Base-by-base conservation (phyloP, 2,329 filamentous ascomycete species). In the Aspergillus arachidicola region DNA sequence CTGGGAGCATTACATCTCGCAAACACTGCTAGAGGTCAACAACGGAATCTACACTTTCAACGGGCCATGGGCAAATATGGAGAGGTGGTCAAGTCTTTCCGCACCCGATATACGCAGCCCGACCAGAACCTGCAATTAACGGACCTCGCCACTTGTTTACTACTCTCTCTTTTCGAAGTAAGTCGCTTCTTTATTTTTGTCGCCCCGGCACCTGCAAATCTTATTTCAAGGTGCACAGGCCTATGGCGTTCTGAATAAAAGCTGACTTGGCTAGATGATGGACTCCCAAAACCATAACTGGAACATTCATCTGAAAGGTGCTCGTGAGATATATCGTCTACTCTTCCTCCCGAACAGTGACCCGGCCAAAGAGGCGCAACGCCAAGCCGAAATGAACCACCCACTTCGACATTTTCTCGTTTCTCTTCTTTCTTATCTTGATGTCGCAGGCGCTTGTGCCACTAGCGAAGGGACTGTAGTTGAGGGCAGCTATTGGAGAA, bases 1-100 rank as follows among this genome's bases (percentile, higher is more conserved):
- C 65, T 80, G 30, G 78, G 77, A 11, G 78, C 78, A 32, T 72
- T 80, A 59, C 78, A 80, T 62, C 69, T 79, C n/a, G 75, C 77
- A n/a, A 78, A 78, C 45, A 76, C 78, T 1, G 75, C 77, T 1
- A 61, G 63, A 2, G 72, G 73, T 1, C 68, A 69, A 16, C 67
- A 78, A 48, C 74, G 73, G 38, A 73, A 72, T 56, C 61, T 66
- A 9, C 77, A 80, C 66, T 74, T 78, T 41, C 74, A 78, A 51
- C 71, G 77, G 34, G 78, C 77, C 4, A 76, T 79, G 73, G 70
- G 72, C 16, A 75, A 76, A 59, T 80, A 80, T 55, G 76, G 75
- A 3, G 71, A 74, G 54, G 75, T 78, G 5, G 76, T 80, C 11
- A 74, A 72, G 61, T 72, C 72, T 10, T 75, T 75, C 41, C 69